Base-by-base conservation (phyloP, 1,139 yeast species). In the Blastobotrys petasosporus region DNA sequence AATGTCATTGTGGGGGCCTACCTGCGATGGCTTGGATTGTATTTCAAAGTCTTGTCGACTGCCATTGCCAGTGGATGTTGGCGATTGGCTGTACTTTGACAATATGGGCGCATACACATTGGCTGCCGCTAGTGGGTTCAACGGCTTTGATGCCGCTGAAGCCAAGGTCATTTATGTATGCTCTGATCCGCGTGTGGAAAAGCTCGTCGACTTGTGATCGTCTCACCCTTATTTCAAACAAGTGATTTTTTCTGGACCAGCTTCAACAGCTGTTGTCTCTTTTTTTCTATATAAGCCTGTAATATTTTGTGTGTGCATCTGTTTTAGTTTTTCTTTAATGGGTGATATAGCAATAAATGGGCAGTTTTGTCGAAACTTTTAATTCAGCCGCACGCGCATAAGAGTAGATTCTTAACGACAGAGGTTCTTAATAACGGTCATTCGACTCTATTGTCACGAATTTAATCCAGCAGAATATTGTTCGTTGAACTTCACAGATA, bases 21-120 rank as follows among this genome's bases (percentile, higher is more conserved):
- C 97, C 17, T 92, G 98, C 68, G 98, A 92, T 66, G 97, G 97
- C 3, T 73, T 92, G 54, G 98, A 92, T 65, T 85, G 95, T 64
- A 79, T 92, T 49, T 67, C 85, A 25, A 66, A 73, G 44, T 72
- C 70, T 36, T 69, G 78, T 49, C 57, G 58, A 41, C 71, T 90
- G 61, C 72, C 80, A 13, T 73, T 75, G 45, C 78, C 80, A 41
- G 80, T 88, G 42, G 71, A 73, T 36, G 83, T 84, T 42, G 97
- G 97, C 12, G 97, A 92, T 64, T 92, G 97, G 97, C 66, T 92
- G 50, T 86, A 82, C 66, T 90, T 92, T 67, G 75, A 82, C 39
- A 74, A 81, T 54, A 69, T 86, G 52, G 98, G 98, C 12, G 97
- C 98, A n/a, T 92, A 92, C 67, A 90, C 97, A 10, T 73, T 83